phyloP scores from a whole-genome alignment of 2,329 filamentous ascomycete species.

The Phyllosticta ampelicida region DNA sequence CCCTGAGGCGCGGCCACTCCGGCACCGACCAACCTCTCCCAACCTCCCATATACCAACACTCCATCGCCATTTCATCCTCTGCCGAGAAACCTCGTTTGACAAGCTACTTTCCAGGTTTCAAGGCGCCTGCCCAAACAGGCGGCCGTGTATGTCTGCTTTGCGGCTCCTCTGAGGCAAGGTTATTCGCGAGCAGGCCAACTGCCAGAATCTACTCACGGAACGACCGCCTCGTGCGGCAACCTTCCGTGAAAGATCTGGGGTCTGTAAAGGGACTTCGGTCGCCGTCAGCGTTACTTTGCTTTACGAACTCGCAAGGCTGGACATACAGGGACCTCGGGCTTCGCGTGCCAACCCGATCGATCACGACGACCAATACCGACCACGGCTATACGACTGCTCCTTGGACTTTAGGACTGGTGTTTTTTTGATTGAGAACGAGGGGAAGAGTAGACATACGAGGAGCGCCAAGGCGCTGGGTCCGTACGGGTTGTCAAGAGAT shows the following conservation, averaged over 20 bases:
- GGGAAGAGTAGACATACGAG: not conserved
- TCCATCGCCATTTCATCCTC: too few relatives aligned
- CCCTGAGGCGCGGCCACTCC: too few relatives aligned
- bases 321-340: not conserved
- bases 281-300: constrained; percentile 1
- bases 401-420: not conserved
- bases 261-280: constrained; percentile 1
- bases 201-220: not conserved
- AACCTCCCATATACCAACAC: too few relatives aligned
- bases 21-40: too few relatives aligned
- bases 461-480: not conserved
- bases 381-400: not conserved
- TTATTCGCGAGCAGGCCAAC: not conserved
- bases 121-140: not conserved
- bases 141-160: not conserved
- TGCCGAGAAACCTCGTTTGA: too few relatives aligned
- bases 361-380: not conserved
- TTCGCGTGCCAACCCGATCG: not conserved
- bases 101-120: not conserved
- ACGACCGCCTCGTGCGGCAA: not conserved
- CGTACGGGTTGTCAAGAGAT: not conserved
- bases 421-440: not conserved
- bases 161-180: not conserved
- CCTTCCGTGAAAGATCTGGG: constrained; percentile 4
- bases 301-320: not conserved